These are phyloP conservation scores for Backusella mclennaniae DNA, from an alignment of 192 early-diverging fungal genomes.

Conservation along the genomic window DNA sequence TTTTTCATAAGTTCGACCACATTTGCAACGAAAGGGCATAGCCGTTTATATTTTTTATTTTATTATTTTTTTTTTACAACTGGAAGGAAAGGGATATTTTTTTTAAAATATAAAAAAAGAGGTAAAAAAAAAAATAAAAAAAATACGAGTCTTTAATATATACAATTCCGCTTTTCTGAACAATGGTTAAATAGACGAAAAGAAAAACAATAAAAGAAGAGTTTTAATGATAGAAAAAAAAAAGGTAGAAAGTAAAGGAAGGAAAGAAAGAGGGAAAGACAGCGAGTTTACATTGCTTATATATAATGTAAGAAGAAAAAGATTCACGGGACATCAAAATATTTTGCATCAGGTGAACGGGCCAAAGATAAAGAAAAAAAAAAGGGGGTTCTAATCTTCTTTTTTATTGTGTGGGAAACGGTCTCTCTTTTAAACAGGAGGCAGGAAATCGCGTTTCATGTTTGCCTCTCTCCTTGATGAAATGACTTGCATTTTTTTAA, in stretches of 20 bases:
- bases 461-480: constrained; percentile 18
- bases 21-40: constrained; percentile 38
- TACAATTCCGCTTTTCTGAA: neutral
- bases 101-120: constrained; percentile 10
- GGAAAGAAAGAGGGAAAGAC: neutral
- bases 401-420: neutral
- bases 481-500: constrained; percentile 13
- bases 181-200: neutral
- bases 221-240: neutral
- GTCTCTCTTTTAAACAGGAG: neutral
- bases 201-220: no score
- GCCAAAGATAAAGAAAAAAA: neutral
- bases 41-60: neutral
- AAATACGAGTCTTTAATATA: neutral
- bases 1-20: constrained; percentile 37
- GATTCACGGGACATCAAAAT: neutral
- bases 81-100: no score
- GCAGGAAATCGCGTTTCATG: constrained; percentile 26
- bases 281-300: neutral
- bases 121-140: neutral
- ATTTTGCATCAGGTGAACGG: neutral
- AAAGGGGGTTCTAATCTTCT: neutral
- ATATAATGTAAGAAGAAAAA: neutral
- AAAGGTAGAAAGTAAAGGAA: neutral
- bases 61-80: no score